phyloP scores from a whole-genome alignment of 2,329 filamentous ascomycete genomes.

The Lizonia empirigonia region DNA sequence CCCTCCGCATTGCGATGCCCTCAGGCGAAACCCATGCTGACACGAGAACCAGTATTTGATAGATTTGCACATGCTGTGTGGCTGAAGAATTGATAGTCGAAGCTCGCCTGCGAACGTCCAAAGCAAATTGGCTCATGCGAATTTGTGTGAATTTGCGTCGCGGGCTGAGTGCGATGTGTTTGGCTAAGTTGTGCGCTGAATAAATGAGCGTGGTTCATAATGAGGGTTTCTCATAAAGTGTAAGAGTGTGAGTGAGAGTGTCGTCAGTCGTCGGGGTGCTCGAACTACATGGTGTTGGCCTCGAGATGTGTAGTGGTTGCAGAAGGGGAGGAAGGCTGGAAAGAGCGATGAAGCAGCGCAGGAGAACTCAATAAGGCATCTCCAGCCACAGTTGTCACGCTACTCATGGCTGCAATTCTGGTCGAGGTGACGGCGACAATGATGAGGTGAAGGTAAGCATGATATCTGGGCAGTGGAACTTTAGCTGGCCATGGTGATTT shows the following conservation, averaged over 20 bases:
- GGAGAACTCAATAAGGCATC: neutral
- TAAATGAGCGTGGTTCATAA: neutral
- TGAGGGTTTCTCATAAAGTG: neutral
- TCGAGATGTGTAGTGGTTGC: neutral
- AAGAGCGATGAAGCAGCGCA: neutral
- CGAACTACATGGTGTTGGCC: neutral
- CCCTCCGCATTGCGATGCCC: constrained; percentile 43
- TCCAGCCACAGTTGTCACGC: neutral
- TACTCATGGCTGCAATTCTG: neutral
- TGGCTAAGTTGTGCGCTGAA: neutral
- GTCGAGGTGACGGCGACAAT: neutral
- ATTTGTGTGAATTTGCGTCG: neutral
- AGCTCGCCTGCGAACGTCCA: neutral
- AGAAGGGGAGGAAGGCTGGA: neutral
- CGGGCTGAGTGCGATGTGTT: neutral
- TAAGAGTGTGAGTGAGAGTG: neutral
- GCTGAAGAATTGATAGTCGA: neutral
- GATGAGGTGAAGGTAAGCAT: neutral
- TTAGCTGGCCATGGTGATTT: neutral
- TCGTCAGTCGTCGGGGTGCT: neutral
- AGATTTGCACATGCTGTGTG: constrained; percentile 46
- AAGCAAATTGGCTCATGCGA: neutral
- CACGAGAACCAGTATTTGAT: constrained; percentile 42
- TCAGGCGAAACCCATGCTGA: constrained; percentile 34
- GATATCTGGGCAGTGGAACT: neutral